phyloP scores from a whole-genome alignment of 176 grass and related monocot genomes.

The Pontederia crassipes region DNA sequence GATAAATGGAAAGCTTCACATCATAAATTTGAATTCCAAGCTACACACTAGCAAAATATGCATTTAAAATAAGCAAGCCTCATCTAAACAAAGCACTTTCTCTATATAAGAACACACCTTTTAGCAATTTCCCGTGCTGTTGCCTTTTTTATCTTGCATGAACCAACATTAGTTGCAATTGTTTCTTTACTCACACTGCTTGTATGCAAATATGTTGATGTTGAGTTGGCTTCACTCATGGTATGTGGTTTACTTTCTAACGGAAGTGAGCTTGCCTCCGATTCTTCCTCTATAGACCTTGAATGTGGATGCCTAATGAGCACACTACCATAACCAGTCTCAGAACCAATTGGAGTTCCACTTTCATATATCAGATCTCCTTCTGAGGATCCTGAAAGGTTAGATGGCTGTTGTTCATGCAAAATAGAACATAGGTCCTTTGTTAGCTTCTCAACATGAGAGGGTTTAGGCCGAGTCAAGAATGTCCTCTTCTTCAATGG shows the following conservation, averaged over 20 bases:
- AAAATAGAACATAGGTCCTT: slow-evolving; percentile 86
- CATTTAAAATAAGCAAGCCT: slow-evolving; percentile 6
- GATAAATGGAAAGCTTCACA: too few relatives aligned
- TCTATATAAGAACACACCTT: slow-evolving; percentile 32
- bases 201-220: slow-evolving; percentile 24
- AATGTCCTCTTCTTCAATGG: slow-evolving; percentile 75
- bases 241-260: slow-evolving; percentile 42
- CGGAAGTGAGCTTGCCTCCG: slow-evolving; percentile 78
- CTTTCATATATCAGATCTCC: slow-evolving; percentile 69
- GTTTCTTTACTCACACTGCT: slow-evolving; percentile 33
- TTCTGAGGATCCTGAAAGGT: slow-evolving; percentile 53
- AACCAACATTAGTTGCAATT: slow-evolving; percentile 23
- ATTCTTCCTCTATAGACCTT: slow-evolving; percentile 74
- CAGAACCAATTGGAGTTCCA: slow-evolving; percentile 57
- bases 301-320: slow-evolving; percentile 63
- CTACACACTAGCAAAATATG: slow-evolving; percentile 4
- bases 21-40: slow-evolving; percentile 13
- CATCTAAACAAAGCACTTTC: background rate
- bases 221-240: slow-evolving; percentile 48
- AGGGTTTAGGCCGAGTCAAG: slow-evolving; percentile 39
- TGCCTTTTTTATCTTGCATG: slow-evolving; percentile 17
- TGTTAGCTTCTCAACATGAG: slow-evolving; percentile 64
- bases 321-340: slow-evolving; percentile 83
- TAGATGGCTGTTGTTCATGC: slow-evolving; percentile 45
- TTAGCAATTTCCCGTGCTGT: slow-evolving; percentile 21